phyloP scores from a whole-genome alignment of 768 basidiomycete genomes.

The Leucogyrophana mollusca region DNA sequence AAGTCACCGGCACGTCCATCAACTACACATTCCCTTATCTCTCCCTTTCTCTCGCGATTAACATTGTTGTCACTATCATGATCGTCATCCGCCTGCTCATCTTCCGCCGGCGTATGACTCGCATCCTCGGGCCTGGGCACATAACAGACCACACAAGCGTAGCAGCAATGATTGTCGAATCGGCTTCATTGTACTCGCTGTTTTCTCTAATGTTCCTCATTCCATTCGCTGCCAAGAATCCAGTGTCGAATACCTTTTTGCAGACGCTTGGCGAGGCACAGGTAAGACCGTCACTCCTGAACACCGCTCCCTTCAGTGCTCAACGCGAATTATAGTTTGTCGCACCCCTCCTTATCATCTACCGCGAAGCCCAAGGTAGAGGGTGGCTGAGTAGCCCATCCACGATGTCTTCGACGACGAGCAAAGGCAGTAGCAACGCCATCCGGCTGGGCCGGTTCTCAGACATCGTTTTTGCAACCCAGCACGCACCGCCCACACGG shows the following conservation, averaged over 20 bases:
- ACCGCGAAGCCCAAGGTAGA: constrained; percentile 36
- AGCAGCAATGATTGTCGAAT: constrained; percentile 24
- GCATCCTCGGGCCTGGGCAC: constrained; percentile 20
- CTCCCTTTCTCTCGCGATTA: constrained; percentile 23
- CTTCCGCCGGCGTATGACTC: constrained; percentile 21
- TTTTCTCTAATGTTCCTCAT: constrained; percentile 26
- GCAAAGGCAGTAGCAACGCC: background rate
- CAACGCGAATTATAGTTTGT: constrained; percentile 24
- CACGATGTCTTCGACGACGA: constrained; percentile 2
- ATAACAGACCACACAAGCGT: constrained; percentile 23
- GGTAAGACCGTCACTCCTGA: constrained; percentile 12
- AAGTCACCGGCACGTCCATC: constrained; percentile 6
- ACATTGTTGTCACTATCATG: constrained; percentile 21
- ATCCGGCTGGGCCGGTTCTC: constrained; percentile 17
- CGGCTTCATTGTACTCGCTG: constrained; percentile 26
- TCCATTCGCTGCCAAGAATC: constrained; percentile 19
- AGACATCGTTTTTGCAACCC: constrained; percentile 22
- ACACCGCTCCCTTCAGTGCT: background rate
- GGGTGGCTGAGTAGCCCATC: constrained; percentile 29
- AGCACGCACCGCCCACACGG: background rate
- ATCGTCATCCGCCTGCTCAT: constrained; percentile 23
- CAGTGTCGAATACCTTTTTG: constrained; percentile 31
- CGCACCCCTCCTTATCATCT: constrained; percentile 37
- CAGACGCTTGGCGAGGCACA: constrained; percentile 34
- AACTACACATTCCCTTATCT: constrained; percentile 29